These are phyloP conservation scores for Suhomyces choctaworum DNA, from an alignment of 1,139 yeast species.

Conservation along the genomic window DNA sequence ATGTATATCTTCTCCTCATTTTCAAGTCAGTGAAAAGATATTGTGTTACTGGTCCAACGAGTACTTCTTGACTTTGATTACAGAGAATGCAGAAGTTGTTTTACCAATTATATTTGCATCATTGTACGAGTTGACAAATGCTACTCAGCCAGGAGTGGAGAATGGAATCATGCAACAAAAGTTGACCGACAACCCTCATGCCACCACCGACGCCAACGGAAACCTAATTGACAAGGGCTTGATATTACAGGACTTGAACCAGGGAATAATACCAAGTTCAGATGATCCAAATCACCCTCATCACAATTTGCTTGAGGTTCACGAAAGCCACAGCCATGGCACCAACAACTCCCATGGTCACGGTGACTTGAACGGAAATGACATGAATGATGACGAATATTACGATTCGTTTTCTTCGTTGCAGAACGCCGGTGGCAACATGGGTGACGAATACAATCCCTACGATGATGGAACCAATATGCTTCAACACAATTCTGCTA, in stretches of 20 bases:
- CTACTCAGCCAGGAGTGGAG: constrained; percentile 52
- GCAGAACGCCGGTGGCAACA: constrained; percentile 24
- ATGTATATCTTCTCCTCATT: constrained; percentile 93
- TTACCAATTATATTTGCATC: constrained; percentile 91
- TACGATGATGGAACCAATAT: constrained; percentile 20
- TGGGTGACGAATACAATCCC: constrained; percentile 18
- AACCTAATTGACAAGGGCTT: constrained; percentile 45
- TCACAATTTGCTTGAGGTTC: constrained; percentile 18
- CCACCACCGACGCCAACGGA: constrained; percentile 49
- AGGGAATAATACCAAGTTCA: constrained; percentile 22
- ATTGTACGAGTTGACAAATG: constrained; percentile 73
- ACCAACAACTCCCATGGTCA: constrained; percentile 13
- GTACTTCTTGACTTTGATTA: constrained; percentile 83
- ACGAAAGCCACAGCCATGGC: constrained; percentile 10
- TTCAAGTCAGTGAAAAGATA: constrained; percentile 96
- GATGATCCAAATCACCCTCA: constrained; percentile 22
- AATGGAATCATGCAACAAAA: constrained; percentile 50
- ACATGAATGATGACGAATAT: constrained; percentile 47
- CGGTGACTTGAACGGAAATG: constrained; percentile 21
- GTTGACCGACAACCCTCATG: constrained; percentile 41
- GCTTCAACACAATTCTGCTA: constrained; percentile 45
- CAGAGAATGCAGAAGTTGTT: constrained; percentile 89
- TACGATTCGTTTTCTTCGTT: constrained; percentile 45
- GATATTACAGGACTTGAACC: constrained; percentile 26
- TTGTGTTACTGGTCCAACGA: constrained; percentile 94